These are phyloP conservation scores for Eutrema heterophyllum DNA, from an alignment of 345 rosid species.

Conservation along the genomic window DNA sequence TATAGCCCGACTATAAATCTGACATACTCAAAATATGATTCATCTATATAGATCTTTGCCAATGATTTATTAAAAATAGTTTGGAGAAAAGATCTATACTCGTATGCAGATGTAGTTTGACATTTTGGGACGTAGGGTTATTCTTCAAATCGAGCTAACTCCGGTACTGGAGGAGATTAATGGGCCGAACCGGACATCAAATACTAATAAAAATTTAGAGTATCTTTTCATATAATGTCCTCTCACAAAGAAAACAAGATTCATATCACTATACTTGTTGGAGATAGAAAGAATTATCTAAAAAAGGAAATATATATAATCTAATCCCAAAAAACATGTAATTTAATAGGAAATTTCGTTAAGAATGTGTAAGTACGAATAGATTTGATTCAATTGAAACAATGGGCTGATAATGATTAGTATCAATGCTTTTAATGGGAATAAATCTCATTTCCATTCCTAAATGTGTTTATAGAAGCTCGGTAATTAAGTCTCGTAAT, in stretches of 20 bases:
- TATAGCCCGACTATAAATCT: neutral
- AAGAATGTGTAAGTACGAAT: neutral
- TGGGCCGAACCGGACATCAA: no score
- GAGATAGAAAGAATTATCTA: neutral
- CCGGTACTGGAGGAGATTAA: no score
- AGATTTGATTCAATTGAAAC: neutral
- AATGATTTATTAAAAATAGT: no score
- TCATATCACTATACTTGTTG: neutral
- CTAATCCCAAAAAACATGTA: neutral
- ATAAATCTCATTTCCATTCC: neutral
- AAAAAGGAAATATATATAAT: neutral
- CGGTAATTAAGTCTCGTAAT: no score
- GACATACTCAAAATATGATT: neutral
- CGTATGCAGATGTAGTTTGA: no score
- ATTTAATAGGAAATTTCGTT: neutral
- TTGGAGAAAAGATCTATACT: no score
- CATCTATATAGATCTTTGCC: neutral
- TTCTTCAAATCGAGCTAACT: no score
- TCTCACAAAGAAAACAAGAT: no score
- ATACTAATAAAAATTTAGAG: no score
- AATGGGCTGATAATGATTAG: neutral
- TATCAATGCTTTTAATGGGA: neutral
- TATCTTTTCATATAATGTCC: no score
- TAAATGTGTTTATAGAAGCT: neutral
- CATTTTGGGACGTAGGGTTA: no score